These are phyloP conservation scores for Phaeotremella skinneri DNA, from an alignment of 768 basidiomycete species.

Conservation along the genomic window DNA sequence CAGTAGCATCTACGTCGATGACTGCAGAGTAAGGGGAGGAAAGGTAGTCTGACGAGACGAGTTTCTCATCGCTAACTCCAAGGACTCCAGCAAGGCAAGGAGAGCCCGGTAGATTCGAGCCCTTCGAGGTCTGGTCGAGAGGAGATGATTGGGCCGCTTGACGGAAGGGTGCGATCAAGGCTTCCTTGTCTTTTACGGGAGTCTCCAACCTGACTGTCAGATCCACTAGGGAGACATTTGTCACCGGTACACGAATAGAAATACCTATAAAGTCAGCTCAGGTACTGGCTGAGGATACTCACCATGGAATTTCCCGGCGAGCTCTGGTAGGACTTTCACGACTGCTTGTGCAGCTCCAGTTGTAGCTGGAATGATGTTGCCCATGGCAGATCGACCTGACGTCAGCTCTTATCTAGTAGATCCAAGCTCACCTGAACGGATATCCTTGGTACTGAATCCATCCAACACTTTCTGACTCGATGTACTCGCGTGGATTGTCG, in stretches of 20 bases:
- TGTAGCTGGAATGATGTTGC: constrained; percentile 51
- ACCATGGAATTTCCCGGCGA: constrained; percentile 52
- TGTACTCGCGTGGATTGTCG: constrained; percentile 52
- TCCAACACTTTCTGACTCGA: constrained; percentile 51
- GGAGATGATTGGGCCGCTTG: constrained; percentile 27
- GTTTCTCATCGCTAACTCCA: constrained; percentile 49
- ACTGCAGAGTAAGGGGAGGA: constrained; percentile 39
- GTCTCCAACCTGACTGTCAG: constrained; percentile 47
- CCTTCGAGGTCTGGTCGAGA: constrained; percentile 14
- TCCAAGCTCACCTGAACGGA: constrained; percentile 30
- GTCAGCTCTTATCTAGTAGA: constrained; percentile 2
- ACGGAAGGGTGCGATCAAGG: constrained; percentile 46
- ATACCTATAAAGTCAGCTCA: constrained; percentile 33
- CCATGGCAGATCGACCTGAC: constrained; percentile 42
- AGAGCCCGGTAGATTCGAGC: constrained; percentile 11
- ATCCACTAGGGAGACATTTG: constrained; percentile 52
- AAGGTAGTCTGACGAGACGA: constrained; percentile 51
- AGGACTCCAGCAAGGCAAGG: constrained; percentile 42
- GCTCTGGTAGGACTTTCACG: constrained; percentile 50
- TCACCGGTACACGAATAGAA: constrained; percentile 51
- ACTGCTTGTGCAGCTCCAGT: constrained; percentile 52
- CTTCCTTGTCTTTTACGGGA: constrained; percentile 44
- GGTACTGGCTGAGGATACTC: constrained; percentile 3
- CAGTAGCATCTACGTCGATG: constrained; percentile 48
- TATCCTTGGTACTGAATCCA: constrained; percentile 49